Conservation (phyloP, 805 yeast genomes). For the Saccharomycopsis amapae region DNA sequence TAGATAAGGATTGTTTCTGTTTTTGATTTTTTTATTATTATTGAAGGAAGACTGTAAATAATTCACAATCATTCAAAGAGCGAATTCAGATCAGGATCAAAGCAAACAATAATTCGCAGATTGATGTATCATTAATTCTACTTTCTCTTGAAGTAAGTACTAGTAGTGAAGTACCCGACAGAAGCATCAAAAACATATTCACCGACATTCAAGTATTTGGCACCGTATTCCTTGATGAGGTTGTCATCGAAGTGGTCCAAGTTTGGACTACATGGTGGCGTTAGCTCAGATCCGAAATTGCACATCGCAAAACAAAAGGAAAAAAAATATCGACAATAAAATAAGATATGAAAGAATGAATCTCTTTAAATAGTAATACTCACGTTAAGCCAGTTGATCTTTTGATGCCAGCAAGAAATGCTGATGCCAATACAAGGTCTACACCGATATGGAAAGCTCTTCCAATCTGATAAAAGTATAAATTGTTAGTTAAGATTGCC, state of each 20-base stretch:
- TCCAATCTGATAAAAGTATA: background rate
- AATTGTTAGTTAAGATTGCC: background rate
- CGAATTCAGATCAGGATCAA: too few species aligned
- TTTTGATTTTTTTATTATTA: too few species aligned
- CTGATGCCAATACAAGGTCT: constrained; percentile 57
- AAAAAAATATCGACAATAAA: background rate
- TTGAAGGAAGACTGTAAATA: too few species aligned
- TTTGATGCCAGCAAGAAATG: constrained; percentile 65
- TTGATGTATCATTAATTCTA: constrained; percentile 23
- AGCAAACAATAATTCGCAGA: background rate
- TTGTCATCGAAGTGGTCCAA: constrained; percentile 38
- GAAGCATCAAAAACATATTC: constrained; percentile 72
- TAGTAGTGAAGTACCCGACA: constrained; percentile 60
- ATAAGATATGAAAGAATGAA: too few species aligned
- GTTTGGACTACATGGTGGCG: constrained; percentile 33
- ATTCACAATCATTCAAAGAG: too few species aligned
- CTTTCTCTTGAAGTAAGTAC: constrained; percentile 65
- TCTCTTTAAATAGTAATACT: too few species aligned
- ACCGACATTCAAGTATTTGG: constrained; percentile 74
- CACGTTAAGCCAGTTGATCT: constrained; percentile 58
- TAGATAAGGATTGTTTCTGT: too few species aligned
- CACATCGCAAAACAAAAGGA: background rate
- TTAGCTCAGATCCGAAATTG: background rate
- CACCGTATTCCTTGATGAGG: constrained; percentile 44
- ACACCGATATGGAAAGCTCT: background rate